A percentile compares a stretch with the other conserved stretches of the same genome.
phyloP scores from a whole-genome alignment of 495 filamentous ascomycete species.

The Collariella sp. region DNA sequence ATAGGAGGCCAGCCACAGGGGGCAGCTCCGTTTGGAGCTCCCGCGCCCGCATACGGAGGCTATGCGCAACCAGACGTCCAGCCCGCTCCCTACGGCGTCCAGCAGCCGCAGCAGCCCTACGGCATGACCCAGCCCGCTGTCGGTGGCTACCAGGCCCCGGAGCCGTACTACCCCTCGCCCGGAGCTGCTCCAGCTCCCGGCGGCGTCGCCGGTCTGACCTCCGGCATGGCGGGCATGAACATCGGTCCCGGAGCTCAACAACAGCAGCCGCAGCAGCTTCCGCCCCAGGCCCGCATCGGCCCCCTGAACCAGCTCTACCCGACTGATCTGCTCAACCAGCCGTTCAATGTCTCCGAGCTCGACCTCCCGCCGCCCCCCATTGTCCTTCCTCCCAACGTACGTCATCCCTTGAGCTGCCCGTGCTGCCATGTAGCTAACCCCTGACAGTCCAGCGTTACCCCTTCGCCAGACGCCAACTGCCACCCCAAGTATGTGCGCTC shows the following conservation, averaged over 20 bases:
- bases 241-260: constrained; percentile 48
- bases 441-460: constrained; percentile 75
- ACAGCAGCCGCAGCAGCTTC: constrained; percentile 46
- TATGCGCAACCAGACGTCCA: constrained; percentile 56
- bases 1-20: constrained; percentile 37
- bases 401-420: constrained; percentile 23
- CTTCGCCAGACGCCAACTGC: constrained; percentile 87
- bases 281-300: constrained; percentile 43
- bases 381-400: constrained; percentile 82
- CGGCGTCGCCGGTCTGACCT: constrained; percentile 65
- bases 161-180: constrained; percentile 52
- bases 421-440: constrained; percentile 19
- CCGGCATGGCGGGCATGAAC: constrained; percentile 76
- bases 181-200: constrained; percentile 38
- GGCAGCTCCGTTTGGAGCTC: constrained; percentile 29
- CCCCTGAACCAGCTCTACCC: constrained; percentile 82
- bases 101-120: constrained; percentile 35
- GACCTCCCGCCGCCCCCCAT: constrained; percentile 89
- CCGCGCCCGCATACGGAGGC: constrained; percentile 43
- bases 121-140: constrained; percentile 40
- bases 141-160: constrained; percentile 56
- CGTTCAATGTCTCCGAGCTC: constrained; percentile 86
- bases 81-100: constrained; percentile 44
- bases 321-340: constrained; percentile 82
- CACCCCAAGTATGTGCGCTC: constrained; percentile 91